Evolutionary conservation across 306 rosid species (phyloP).

Genomic region (Pyrus pyrifolia): DNA sequence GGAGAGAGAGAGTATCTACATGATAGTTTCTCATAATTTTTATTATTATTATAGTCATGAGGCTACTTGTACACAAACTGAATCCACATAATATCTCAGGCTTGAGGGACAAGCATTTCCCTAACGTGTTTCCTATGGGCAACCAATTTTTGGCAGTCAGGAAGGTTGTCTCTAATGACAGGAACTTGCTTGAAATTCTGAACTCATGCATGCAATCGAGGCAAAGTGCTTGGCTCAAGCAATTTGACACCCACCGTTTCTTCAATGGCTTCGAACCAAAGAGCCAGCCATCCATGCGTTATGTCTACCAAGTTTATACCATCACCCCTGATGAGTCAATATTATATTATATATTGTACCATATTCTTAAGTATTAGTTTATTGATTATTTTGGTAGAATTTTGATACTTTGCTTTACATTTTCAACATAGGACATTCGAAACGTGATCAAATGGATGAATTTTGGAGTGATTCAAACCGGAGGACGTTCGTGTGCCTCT

Average conservation of each 20-base stretch:
- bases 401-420: no score
- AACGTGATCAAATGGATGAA: no score
- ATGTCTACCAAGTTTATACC: slow-evolving; percentile 20
- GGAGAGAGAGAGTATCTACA: no score
- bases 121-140: neutral
- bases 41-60: no score
- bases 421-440: no score
- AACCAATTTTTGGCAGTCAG: slow-evolving; percentile 10
- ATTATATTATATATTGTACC: no score
- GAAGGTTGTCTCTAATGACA: slow-evolving; percentile 38
- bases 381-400: no score
- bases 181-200: slow-evolving; percentile 31
- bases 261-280: slow-evolving; percentile 10
- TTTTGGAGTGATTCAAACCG: no score
- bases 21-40: no score
- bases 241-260: slow-evolving; percentile 15
- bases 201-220: slow-evolving; percentile 35
- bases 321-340: neutral
- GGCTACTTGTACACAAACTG: neutral
- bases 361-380: no score
- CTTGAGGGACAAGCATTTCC: neutral
- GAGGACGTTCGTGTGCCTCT: no score
- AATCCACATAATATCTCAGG: neutral
- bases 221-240: slow-evolving; percentile 27
- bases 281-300: slow-evolving; percentile 16